A percentile compares a stretch with the other conserved stretches of the same genome.
These are phyloP conservation scores for Porpolomopsis calyptriformis DNA, from an alignment of 768 basidiomycete species.

Conservation along the genomic window DNA sequence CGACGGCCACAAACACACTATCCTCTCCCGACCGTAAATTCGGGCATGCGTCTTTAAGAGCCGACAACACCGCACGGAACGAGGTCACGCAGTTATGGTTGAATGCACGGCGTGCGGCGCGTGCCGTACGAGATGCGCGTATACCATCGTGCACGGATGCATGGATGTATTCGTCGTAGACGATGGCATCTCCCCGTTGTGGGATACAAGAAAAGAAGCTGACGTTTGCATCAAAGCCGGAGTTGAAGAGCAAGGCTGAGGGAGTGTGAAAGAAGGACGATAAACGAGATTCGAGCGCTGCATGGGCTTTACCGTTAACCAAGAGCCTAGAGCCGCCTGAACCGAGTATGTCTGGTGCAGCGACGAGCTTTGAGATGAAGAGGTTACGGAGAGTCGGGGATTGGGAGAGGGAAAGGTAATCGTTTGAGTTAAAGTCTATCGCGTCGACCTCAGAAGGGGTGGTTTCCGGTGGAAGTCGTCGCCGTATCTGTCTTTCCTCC, in stretches of 20 bases:
- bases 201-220: constrained; percentile 78
- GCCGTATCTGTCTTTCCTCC: constrained; percentile 55
- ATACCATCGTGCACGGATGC: constrained; percentile 89
- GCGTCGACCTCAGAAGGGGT: constrained; percentile 25
- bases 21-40: constrained; percentile 27
- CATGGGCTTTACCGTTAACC: constrained; percentile 64
- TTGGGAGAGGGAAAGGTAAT: constrained; percentile 76
- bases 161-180: constrained; percentile 84
- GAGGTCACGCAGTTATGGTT: constrained; percentile 57
- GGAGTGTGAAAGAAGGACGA: constrained; percentile 48
- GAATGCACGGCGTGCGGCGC: constrained; percentile 38
- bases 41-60: constrained; percentile 28
- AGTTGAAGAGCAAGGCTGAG: constrained; percentile 78
- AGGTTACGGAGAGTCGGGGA: constrained; percentile 43
- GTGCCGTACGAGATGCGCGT: constrained; percentile 44
- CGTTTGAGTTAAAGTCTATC: constrained; percentile 80
- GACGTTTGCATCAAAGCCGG: constrained; percentile 88
- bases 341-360: constrained; percentile 57
- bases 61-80: constrained; percentile 35
- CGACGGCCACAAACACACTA: constrained; percentile 73
- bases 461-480: constrained; percentile 52
- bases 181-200: constrained; percentile 61
- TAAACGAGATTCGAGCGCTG: constrained; percentile 60
- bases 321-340: constrained; percentile 83
- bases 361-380: constrained; percentile 46